phyloP scores from a whole-genome alignment of 345 rosid genomes.

The Salix viminalis region DNA sequence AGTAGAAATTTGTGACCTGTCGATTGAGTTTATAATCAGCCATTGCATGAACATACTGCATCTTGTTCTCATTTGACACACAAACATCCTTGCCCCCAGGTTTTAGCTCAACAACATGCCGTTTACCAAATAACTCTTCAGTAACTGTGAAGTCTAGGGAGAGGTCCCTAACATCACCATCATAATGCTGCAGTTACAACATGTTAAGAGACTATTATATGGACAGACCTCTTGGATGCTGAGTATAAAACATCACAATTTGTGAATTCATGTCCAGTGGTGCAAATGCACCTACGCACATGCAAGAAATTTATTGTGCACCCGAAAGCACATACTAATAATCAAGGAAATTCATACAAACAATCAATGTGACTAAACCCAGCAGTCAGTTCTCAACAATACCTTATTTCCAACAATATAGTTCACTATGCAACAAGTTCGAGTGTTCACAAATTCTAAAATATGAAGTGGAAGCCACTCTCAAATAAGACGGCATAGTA shows the following conservation, averaged over 20 bases:
- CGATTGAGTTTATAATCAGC: constrained; percentile 95
- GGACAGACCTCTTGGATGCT: no score
- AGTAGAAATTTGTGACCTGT: constrained; percentile 52
- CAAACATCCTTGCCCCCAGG: constrained; percentile 77
- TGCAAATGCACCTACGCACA: not conserved
- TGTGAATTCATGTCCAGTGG: not conserved
- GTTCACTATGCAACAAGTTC: not conserved
- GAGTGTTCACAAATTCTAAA: not conserved
- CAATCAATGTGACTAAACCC: not conserved
- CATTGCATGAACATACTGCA: constrained; percentile 97
- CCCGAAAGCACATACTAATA: not conserved
- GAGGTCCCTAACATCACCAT: constrained; percentile 82
- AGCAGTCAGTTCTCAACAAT: not conserved
- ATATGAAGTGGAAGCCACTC: not conserved
- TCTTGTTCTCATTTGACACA: constrained; percentile 86
- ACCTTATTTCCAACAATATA: constrained; percentile 1
- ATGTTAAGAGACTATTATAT: not conserved
- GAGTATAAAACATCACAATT: not conserved
- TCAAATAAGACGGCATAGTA: not conserved
- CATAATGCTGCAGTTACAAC: constrained; percentile 56
- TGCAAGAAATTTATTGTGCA: not conserved
- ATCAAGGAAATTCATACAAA: not conserved
- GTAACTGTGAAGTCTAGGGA: constrained; percentile 86
- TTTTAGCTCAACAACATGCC: constrained; percentile 68
- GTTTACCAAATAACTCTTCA: constrained; percentile 79